Percentiles rank a stretch among this genome's conserved stretches.
Conservation (phyloP, 1,284 basidiomycete species). For the Fomitopsis palustris region DNA sequence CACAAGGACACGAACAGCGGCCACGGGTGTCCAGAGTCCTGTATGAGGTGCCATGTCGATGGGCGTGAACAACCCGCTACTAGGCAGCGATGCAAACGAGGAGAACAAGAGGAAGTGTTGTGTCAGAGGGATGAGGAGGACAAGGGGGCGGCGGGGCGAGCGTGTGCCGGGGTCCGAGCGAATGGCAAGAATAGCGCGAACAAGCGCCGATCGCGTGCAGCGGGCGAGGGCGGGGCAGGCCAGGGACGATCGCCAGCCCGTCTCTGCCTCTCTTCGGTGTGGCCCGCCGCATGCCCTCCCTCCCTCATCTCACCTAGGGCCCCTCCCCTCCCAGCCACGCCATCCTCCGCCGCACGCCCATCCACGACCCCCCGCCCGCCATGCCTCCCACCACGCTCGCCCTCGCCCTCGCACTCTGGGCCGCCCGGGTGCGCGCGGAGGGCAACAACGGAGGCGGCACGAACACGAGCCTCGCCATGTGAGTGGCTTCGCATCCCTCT, state of each 20-base stretch:
- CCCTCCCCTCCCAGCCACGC: background rate
- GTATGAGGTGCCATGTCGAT: no score
- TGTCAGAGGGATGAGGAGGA: background rate
- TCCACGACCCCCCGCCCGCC: background rate
- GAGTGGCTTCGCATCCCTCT: slow-evolving; percentile 15
- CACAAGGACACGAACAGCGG: no score
- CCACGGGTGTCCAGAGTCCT: no score
- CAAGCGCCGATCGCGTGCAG: background rate
- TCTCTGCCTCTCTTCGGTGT: background rate
- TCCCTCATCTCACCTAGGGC: background rate
- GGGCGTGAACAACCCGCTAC: background rate
- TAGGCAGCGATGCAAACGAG: background rate
- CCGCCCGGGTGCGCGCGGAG: background rate
- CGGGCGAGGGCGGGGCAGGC: background rate
- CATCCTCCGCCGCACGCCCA: background rate
- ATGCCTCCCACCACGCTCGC: background rate
- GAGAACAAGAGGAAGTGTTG: background rate
- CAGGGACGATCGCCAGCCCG: background rate
- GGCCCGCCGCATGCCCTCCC: background rate
- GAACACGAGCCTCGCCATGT: slow-evolving; percentile 76
- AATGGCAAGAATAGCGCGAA: background rate
- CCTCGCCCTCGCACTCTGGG: background rate
- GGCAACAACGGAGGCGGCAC: slow-evolving; percentile 21
- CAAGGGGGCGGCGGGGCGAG: background rate
- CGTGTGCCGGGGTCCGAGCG: background rate